Percentiles rank a stretch among this genome's conserved stretches.
Conservation (phyloP, 2,329 filamentous ascomycete species). For the Emergomyces orientalis region DNA sequence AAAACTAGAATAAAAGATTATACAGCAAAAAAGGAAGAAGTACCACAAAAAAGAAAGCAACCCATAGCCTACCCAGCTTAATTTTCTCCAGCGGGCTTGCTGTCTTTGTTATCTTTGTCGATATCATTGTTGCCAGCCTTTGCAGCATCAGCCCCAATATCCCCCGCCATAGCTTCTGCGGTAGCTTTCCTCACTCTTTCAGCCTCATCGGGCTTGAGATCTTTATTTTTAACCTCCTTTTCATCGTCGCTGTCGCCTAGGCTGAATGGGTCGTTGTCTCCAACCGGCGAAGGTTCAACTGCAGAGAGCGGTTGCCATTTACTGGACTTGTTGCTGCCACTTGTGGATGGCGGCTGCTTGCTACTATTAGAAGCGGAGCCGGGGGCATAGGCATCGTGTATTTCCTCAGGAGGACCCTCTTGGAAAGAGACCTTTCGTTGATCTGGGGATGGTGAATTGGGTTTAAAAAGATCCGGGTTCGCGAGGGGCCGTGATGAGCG, state of each 20-base stretch:
- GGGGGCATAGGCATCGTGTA: slow-evolving; percentile 61
- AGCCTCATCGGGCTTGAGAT: slow-evolving; percentile 44
- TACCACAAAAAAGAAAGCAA: neutral
- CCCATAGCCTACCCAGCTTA: neutral
- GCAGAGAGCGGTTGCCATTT: slow-evolving; percentile 95
- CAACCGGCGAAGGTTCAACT: slow-evolving; percentile 73
- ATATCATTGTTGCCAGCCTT: neutral
- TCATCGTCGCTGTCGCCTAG: slow-evolving; percentile 94
- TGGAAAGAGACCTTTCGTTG: slow-evolving; percentile 49
- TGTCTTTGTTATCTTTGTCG: neutral
- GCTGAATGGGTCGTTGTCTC: slow-evolving; percentile 92
- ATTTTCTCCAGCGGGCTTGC: slow-evolving; percentile 4
- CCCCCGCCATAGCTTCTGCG: slow-evolving; percentile 38
- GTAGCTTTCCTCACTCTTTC: slow-evolving; percentile 59
- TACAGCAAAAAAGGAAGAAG: neutral
- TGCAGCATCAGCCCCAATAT: slow-evolving; percentile 25
- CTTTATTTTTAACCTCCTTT: slow-evolving; percentile 57
- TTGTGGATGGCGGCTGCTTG: slow-evolving; percentile 22
- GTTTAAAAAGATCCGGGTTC: slow-evolving; percentile 74
- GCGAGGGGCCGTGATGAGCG: slow-evolving; percentile 55
- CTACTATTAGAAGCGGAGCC: slow-evolving; percentile 49
- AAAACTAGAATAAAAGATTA: neutral
- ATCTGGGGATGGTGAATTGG: slow-evolving; percentile 48
- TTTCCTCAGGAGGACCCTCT: slow-evolving; percentile 64
- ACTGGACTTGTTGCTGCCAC: slow-evolving; percentile 56